phyloP scores from a whole-genome alignment of 139 green algal genomes.

The Coccomyxa sp. region DNA sequence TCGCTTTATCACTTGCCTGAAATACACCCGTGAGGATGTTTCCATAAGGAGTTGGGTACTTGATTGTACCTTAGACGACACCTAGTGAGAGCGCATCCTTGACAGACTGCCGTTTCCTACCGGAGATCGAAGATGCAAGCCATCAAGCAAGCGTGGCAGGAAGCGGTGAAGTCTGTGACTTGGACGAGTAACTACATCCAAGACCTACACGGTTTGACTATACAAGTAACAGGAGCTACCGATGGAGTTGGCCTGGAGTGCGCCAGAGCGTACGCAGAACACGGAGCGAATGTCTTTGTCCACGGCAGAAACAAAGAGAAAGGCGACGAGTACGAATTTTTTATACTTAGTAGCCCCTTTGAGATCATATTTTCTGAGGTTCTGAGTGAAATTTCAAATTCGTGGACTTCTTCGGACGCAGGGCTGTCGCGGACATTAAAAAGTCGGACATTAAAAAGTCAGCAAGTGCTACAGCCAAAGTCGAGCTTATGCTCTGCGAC shows the following conservation, averaged over 20 bases:
- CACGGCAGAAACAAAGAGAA: constrained; percentile 32
- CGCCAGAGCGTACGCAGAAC: constrained; percentile 24
- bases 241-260: constrained; percentile 25
- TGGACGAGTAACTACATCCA: constrained; percentile 10
- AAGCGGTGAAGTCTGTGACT: neutral
- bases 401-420: neutral
- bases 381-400: neutral
- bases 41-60: too few species aligned
- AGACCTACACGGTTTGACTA: constrained; percentile 20
- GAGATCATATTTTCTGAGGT: too few species aligned
- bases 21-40: too few species aligned
- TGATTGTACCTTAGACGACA: too few species aligned
- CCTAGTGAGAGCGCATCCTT: too few species aligned
- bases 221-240: constrained; percentile 29
- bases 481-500: constrained; percentile 28
- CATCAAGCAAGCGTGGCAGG: neutral
- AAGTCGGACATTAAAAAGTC: constrained; percentile 14
- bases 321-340: constrained; percentile 2
- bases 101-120: too few species aligned
- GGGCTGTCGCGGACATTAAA: constrained; percentile 23
- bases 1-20: too few species aligned
- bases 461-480: constrained; percentile 13
- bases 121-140: neutral
- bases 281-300: constrained; percentile 24
- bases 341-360: neutral